Base-by-base conservation (phyloP, 2,329 filamentous ascomycete species). In the Phaeosphaeriaceae sp. region DNA sequence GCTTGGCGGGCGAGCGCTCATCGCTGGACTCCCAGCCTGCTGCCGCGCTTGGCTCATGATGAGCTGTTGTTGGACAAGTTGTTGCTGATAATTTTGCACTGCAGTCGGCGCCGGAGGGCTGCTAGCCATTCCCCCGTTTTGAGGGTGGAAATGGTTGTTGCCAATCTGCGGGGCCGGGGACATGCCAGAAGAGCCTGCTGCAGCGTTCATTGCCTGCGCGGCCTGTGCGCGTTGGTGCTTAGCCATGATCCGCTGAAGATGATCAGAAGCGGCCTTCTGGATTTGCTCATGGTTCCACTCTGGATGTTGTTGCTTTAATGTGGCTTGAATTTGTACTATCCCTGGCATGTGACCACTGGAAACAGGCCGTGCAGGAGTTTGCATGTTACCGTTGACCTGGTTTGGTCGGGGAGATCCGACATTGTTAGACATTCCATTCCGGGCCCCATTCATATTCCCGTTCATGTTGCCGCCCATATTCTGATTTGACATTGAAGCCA, bases 61-160 rank as follows among this genome's bases (percentile, higher is more conserved):
- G 43, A 66, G 67, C 52, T 74, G 71, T 50, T 73, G 71, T 46
- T 71, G 66, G 29, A 70, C 63, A 46, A 74, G 65, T 41, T 73
- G 70, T 43, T 66, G 61, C 42, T 73, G 70, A 48, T 73, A 74
- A 28, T 67, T 66, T 42, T 72, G 68, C 28, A 72, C 69, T 16
- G 68, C 64, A 32, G 63, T 71, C 29, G 67, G 65, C 18, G 37
- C 23, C 18, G 67, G 66, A 17, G 69, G 61, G 46, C 62, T 68
- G 29, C 58, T 64, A 34, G 59, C 60, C 57, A 66, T 66, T 32
- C 58, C 58, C 37, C 61, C 61, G 21, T 68, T 71, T 16, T 59
- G 62, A 39, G 66, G 63, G 30, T 71, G 54, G 39, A 70, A 72
- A n/a, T 68, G 60, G 37, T 72, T 70, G 49, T 66, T 67, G 13